Evolutionary conservation across 2,329 filamentous ascomycete genomes (phyloP), one percentile per base, ranked within the genome.

Genomic region (Ascochyta viciae-villosae): DNA sequence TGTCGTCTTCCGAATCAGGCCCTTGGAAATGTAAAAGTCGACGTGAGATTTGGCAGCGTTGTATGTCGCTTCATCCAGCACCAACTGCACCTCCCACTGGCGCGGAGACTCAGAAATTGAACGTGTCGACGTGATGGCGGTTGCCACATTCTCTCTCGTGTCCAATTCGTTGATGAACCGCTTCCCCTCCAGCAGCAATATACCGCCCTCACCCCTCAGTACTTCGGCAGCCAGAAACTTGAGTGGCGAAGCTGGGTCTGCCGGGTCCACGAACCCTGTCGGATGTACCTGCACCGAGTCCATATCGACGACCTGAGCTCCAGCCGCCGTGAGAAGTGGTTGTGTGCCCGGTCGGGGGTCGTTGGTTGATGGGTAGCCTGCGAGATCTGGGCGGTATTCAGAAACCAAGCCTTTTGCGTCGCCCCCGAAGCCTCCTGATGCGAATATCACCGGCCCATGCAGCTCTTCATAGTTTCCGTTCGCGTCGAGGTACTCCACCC

Each of bases 181-280:
- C 52, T 77, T 76, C 0, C 85, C 85, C n/a, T 70, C 49, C 2
- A 51, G 22, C 8, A 89, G 71, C 26, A 89, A 61, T 4, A 88
- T 80, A 0, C 85, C 87, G 0, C 86, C 87, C 63, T 88, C 86
- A 0, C 86, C 86, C 3, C 86, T 77, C 24, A 89, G 75, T 54
- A 86, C 78, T 70, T 89, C 87, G 0, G 86, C 86, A 0, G 86
- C 86, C 4, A 89, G 80, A 63, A 89, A 85, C 71, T 89, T 89
- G 43, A 85, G 80, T 31, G 73, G 72, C 0, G 79, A 77, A 0
- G 61, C 62, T 0, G 77, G 73, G 29, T 79, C 77, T 1, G 77
- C 75, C 0, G 82, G 81, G 59, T 88, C 85, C 6, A 89, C 76
- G 64, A 89, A 89, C 0, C 85, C 85, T 0, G 86, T 88, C 2